These are phyloP conservation scores for Trichoderma lentiforme DNA, from an alignment of 2,329 filamentous ascomycete species.

Conservation along the genomic window DNA sequence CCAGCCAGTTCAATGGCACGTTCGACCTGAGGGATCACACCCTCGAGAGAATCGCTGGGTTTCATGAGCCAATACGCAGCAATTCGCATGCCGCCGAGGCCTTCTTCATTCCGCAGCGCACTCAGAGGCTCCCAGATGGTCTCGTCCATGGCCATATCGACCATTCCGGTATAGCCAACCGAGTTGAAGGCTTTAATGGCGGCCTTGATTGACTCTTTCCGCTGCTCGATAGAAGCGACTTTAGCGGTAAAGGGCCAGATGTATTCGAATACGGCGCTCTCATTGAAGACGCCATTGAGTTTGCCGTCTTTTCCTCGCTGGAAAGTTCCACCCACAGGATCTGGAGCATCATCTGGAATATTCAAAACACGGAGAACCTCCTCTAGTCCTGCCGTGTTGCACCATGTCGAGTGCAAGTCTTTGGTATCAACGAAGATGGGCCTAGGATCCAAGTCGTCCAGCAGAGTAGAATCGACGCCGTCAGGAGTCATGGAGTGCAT, in stretches of 20 bases:
- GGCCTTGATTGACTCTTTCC: constrained; percentile 44
- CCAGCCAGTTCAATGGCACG: constrained; percentile 44
- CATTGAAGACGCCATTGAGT: constrained; percentile 49
- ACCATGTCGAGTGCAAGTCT: constrained; percentile 56
- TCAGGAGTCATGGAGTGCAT: constrained; percentile 49
- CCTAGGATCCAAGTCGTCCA: constrained; percentile 52
- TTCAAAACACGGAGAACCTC: constrained; percentile 41
- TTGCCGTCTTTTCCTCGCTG: constrained; percentile 47
- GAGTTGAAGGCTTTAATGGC: constrained; percentile 50
- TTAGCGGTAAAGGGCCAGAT: constrained; percentile 54
- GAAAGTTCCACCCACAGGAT: constrained; percentile 51
- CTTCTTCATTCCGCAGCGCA: constrained; percentile 39
- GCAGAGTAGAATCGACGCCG: constrained; percentile 40
- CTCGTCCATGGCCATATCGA: constrained; percentile 62
- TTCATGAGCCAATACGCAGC: constrained; percentile 57
- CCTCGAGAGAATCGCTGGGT: constrained; percentile 41
- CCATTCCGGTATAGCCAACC: constrained; percentile 52
- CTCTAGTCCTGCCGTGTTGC: constrained; percentile 47
- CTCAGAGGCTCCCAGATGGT: constrained; percentile 51
- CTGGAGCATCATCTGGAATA: constrained; percentile 39
- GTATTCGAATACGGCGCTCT: constrained; percentile 50
- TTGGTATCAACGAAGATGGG: constrained; percentile 57
- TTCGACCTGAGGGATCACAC: constrained; percentile 46
- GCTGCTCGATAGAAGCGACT: constrained; percentile 46
- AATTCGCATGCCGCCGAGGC: constrained; percentile 40